A percentile compares a stretch with the other conserved stretches of the same genome.
phyloP scores from a whole-genome alignment of 225 moss, liverwort and hornwort genomes.

The Asterella californica region DNA sequence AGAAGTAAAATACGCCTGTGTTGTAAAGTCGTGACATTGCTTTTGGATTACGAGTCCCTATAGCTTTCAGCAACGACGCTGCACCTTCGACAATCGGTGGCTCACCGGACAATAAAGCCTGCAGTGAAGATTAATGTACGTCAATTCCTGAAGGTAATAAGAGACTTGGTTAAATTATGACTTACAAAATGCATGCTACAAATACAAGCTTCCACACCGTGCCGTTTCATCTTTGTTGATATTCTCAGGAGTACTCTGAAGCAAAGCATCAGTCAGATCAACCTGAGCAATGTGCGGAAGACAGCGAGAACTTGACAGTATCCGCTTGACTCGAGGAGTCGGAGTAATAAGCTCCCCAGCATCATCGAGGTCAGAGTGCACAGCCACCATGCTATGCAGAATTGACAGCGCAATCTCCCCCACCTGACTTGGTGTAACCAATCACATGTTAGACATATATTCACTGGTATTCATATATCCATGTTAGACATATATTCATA shows the following conservation, averaged over 20 bases:
- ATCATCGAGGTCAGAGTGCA: slow-evolving; percentile 91
- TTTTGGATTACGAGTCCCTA: slow-evolving; percentile 78
- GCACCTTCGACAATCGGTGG: slow-evolving; percentile 85
- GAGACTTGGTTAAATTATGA: too few relatives aligned
- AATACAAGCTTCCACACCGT: background rate
- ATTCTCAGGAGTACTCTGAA: background rate
- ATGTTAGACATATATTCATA: too few relatives aligned
- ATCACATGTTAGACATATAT: background rate
- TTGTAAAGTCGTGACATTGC: slow-evolving; percentile 89
- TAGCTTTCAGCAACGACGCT: slow-evolving; percentile 73
- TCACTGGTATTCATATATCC: too few relatives aligned
- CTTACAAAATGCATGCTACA: background rate
- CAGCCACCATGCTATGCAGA: slow-evolving; percentile 88
- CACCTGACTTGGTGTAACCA: slow-evolving; percentile 42
- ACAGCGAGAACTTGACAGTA: slow-evolving; percentile 86
- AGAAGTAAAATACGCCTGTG: slow-evolving; percentile 89
- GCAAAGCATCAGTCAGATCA: background rate
- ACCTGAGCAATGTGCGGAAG: slow-evolving; percentile 92
- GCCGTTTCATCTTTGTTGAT: background rate
- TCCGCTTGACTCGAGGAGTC: slow-evolving; percentile 86
- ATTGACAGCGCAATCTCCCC: slow-evolving; percentile 86
- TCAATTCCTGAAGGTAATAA: background rate
- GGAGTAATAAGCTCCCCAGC: slow-evolving; percentile 94
- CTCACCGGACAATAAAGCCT: slow-evolving; percentile 85
- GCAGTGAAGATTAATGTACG: background rate